Conservation (phyloP, 148 eudicot species). For the Chenopodium album region DNA sequence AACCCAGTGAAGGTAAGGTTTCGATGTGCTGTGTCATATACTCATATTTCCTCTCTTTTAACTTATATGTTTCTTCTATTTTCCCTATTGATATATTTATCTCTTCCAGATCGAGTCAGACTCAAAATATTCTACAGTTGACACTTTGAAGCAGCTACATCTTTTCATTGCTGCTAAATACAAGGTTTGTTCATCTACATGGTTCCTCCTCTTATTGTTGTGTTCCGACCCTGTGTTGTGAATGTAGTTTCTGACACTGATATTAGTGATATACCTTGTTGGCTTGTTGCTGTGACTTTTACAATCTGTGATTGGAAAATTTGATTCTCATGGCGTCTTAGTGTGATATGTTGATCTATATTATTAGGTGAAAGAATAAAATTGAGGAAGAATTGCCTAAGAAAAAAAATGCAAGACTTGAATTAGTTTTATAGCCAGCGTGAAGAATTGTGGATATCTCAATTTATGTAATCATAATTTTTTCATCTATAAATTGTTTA, state of each 20-base stretch:
- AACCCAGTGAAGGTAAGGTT: constrained; percentile 79
- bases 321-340: neutral
- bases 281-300: neutral
- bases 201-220: neutral
- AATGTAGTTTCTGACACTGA: neutral
- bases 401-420: neutral
- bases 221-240: neutral
- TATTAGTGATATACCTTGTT: neutral
- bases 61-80: neutral
- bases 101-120: constrained; percentile 64
- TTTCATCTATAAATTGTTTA: neutral
- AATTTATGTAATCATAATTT: neutral
- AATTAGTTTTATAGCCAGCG: neutral
- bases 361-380: neutral
- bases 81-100: constrained; percentile 7
- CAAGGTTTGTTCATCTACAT: constrained; percentile 47
- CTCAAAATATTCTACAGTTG: constrained; percentile 86
- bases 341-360: neutral
- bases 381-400: neutral
- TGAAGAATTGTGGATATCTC: too few relatives aligned
- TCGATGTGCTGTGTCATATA: neutral
- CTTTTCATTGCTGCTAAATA: constrained; percentile 64
- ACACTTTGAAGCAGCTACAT: constrained; percentile 73
- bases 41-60: neutral
- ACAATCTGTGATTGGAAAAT: neutral